Evolutionary conservation across 768 basidiomycete genomes (phyloP).

Genomic region (Trametes villosa): DNA sequence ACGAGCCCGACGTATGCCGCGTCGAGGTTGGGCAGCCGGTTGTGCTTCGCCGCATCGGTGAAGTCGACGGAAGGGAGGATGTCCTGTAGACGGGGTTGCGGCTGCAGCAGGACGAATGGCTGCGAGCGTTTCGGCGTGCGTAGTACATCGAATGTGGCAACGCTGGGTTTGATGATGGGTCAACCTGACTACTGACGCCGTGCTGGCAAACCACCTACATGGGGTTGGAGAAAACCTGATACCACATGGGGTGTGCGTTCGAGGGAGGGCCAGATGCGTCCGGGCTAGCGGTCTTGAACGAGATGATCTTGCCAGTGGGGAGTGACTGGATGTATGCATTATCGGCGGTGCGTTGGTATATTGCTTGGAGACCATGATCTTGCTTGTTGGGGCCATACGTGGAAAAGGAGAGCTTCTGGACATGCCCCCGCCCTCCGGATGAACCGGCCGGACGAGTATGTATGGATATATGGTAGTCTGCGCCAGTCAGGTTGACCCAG

Average conservation of each 20-base stretch:
- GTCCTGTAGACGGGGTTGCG: constrained; percentile 74
- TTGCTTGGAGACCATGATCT: constrained; percentile 70
- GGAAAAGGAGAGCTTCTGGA: constrained; percentile 89
- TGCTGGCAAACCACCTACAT: constrained; percentile 52
- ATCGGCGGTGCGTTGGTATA: constrained; percentile 80
- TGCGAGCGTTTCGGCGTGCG: constrained; percentile 48
- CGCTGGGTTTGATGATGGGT: constrained; percentile 46
- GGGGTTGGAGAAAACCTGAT: constrained; percentile 59
- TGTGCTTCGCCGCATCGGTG: constrained; percentile 34
- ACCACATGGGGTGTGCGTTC: constrained; percentile 59
- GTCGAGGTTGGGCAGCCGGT: constrained; percentile 56
- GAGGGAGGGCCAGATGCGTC: constrained; percentile 36
- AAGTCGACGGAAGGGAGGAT: constrained; percentile 58
- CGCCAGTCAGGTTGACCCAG: constrained; percentile 28
- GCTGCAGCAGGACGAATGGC: constrained; percentile 87
- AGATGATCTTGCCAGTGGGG: constrained; percentile 77
- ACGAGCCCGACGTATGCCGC: constrained; percentile 85
- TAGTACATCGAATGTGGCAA: constrained; percentile 83
- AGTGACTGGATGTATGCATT: constrained; percentile 80
- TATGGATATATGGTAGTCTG: constrained; percentile 91
- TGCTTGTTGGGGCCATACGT: constrained; percentile 92
- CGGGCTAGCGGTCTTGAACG: constrained; percentile 56
- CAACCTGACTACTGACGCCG: not conserved
- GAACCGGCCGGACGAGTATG: constrained; percentile 55
- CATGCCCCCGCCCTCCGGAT: constrained; percentile 44